Base-by-base conservation (phyloP, 2,329 filamentous ascomycete genomes). In the Metarhizium brunneum region DNA sequence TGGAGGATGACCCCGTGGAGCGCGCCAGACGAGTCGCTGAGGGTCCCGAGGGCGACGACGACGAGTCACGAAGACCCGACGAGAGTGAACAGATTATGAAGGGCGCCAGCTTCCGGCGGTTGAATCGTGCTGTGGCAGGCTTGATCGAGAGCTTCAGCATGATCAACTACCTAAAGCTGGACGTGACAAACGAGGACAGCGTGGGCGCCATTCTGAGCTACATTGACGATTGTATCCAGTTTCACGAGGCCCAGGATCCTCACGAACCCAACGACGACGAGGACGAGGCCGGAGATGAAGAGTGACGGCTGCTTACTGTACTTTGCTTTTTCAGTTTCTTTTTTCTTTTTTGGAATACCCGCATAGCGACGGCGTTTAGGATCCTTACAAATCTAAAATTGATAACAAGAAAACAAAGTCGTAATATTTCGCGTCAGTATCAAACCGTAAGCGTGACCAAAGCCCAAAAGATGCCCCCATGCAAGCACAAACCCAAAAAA, bases 111-210 rank as follows among this genome's bases (percentile, higher is more conserved):
- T 97, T 96, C 71, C 82, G 88, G 58, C 81, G 84, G 63, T 75
- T 97, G 61, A 96, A 96, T 68, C 82, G 84, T 58, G 92, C 92
- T 0, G 92, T 99, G 5, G 94, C 89, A 1, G 84, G 88, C 54
- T 76, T 99, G 61, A 96, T 99, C 61, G 94, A 97, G 70, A 94
- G 90, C 71, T 99, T 96, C 73, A 95, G 91, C 74, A 95, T 99
- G 90, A 90, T 99, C 13, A 95, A 89, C 50, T 99, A 96, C 68
- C 77, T 96, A 56, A 90, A 92, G 73, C 77, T 97, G 48, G 89
- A 97, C 66, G 87, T 86, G 32, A 88, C 94, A 61, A 86, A 95
- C 64, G 92, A 97, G 73, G 91, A 97, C 64, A 97, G 92, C 66
- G 85, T 97, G 4, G 86, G 81, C 1, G 85, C 75, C 66, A 86